Percentiles rank a stretch among this genome's conserved stretches.
phyloP scores from a whole-genome alignment of 306 rosid genomes.

The Heteromeles arbutifolia region DNA sequence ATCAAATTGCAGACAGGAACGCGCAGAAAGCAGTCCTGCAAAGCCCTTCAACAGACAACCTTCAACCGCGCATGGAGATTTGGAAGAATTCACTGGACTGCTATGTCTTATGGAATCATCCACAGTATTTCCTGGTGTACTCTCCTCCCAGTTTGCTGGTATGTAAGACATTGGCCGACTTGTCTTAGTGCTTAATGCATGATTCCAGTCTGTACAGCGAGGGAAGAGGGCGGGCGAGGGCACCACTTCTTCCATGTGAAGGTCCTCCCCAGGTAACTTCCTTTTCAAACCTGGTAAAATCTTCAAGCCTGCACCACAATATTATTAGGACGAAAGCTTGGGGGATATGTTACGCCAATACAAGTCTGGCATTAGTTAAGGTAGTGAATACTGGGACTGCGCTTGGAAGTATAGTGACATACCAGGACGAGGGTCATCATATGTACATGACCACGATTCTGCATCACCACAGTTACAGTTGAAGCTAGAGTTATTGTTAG shows the following conservation, averaged over 20 bases:
- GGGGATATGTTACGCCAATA: neutral
- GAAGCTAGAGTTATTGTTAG: conserved; percentile 34
- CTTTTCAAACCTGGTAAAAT: conserved; percentile 64
- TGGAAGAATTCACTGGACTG: conserved; percentile 50
- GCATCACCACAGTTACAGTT: conserved; percentile 62
- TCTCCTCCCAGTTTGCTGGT: conserved; percentile 28
- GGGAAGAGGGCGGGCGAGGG: conserved; percentile 12
- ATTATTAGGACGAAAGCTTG: conserved; percentile 3
- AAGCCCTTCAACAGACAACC: conserved; percentile 78
- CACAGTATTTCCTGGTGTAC: conserved; percentile 20
- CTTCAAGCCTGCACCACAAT: conserved; percentile 44
- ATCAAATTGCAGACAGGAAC: conserved; percentile 46
- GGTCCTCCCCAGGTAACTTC: conserved; percentile 50
- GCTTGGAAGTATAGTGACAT: neutral
- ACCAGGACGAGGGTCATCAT: conserved; percentile 68
- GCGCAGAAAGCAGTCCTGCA: conserved; percentile 70
- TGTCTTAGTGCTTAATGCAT: conserved; percentile 39
- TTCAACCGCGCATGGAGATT: conserved; percentile 83
- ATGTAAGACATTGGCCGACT: conserved; percentile 25
- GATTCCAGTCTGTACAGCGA: conserved; percentile 19
- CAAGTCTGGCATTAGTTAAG: neutral
- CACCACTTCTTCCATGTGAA: conserved; percentile 39
- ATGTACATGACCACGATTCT: conserved; percentile 44
- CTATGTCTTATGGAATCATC: conserved; percentile 46
- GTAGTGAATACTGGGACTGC: neutral